Conservation (phyloP, 2,329 filamentous ascomycete species). For the Aspergillus novofumigatus region DNA sequence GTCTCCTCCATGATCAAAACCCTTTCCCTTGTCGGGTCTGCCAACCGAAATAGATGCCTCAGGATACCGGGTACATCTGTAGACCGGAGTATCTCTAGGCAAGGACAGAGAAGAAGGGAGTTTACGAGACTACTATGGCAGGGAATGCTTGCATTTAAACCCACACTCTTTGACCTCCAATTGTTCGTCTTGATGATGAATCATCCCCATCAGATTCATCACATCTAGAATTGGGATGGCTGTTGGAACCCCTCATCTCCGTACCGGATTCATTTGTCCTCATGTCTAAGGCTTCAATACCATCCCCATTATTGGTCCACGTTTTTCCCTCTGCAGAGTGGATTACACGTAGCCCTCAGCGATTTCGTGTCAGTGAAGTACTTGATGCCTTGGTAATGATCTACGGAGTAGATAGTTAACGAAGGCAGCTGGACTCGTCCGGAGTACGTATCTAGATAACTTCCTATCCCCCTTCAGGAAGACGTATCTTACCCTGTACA, state of each 20-base stretch:
- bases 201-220: background rate
- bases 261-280: background rate
- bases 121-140: background rate
- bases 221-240: background rate
- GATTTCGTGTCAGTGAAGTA: background rate
- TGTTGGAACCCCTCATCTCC: conserved; percentile 2
- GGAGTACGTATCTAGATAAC: background rate
- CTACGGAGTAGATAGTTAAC: background rate
- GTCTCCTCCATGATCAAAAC: background rate
- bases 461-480: background rate
- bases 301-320: conserved; percentile 20
- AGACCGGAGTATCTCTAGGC: background rate
- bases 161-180: background rate
- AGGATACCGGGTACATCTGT: background rate
- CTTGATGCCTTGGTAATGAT: background rate
- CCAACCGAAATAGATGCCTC: background rate
- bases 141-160: background rate
- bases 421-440: background rate
- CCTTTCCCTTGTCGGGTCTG: background rate
- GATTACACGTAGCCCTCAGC: conserved; percentile 5
- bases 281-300: background rate
- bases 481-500: background rate
- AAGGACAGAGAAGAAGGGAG: background rate
- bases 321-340: conserved; percentile 11
- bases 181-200: background rate